Evolutionary conservation across 208 protist species (phyloP), one percentile per base, ranked within the genome.

Genomic region (Leishmania turanica): DNA sequence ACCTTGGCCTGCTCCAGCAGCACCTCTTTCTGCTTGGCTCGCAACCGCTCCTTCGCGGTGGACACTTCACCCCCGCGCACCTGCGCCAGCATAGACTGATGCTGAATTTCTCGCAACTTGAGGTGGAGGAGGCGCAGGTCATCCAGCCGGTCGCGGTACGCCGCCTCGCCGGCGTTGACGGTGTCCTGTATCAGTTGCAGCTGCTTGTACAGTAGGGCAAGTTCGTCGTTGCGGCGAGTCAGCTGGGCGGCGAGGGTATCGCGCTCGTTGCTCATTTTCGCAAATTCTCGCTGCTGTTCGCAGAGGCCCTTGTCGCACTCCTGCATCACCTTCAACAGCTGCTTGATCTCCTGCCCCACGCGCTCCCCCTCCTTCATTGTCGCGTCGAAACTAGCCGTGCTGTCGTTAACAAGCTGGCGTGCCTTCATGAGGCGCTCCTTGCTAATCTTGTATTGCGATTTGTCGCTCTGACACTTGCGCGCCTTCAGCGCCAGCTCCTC

Each of bases 161-260:
- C 98, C 40, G 91, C 80, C 85, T 99, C 98, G 19, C 99, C 99
- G 70, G 98, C 97, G 66, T 79, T 89, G 9, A 99, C 78, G 34
- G 91, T 98, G 24, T 93, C 93, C 86, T 99, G 92, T 77, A 99
- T 97, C 19, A 99, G 95, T 11, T 98, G 97, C 47, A 99, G 94
- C 89, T 99, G 99, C 82, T 99, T 98, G 87, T 99, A 99, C 17
- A 99, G 89, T 31, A 99, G 81, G 24, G 97, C 96, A 0, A 99
- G 92, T 87, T 99, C 99, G 84, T 99, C 98, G 88, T 99, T 99
- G 70, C 99, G 93, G 15, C 98, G 95, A 60, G 99, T 99, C 13
- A 99, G 93, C 88, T 99, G 98, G 15, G 96, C 93, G 45, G 96
- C 98, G 5, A 99, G 85, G 13, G 99, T 92, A 79, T 99, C 98